Percentiles rank a stretch among this genome's conserved stretches.
These are phyloP conservation scores for Capronia epimyces DNA, from an alignment of 2,329 filamentous ascomycete genomes.

Conservation along the genomic window DNA sequence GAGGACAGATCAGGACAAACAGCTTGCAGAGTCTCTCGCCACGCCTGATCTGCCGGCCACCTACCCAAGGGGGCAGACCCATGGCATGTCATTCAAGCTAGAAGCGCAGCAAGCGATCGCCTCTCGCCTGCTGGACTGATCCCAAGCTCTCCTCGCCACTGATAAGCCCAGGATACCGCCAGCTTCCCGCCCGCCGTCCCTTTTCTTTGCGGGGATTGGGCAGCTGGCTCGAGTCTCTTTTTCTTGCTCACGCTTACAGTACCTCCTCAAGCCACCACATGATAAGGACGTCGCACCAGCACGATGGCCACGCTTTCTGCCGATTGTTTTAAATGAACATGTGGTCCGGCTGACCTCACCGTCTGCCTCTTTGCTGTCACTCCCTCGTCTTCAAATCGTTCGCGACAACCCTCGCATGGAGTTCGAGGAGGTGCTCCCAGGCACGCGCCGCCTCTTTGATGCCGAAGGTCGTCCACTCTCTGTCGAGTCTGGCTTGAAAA, in stretches of 20 bases:
- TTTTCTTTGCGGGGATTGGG: constrained; percentile 3
- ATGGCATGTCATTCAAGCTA: too few species aligned
- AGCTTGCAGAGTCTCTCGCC: too few species aligned
- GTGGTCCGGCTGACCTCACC: constrained; percentile 1
- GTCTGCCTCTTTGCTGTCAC: neutral
- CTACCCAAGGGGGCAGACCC: too few species aligned
- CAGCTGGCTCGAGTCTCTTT: neutral
- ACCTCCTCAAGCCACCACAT: neutral
- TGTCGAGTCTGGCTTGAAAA: constrained; percentile 27
- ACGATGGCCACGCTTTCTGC: constrained; percentile 7
- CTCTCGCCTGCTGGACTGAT: neutral
- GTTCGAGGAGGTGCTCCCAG: constrained; percentile 22
- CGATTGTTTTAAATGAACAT: neutral
- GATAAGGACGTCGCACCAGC: constrained; percentile 10
- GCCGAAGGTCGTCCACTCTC: constrained; percentile 23
- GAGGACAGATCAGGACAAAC: too few species aligned
- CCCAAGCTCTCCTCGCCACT: constrained; percentile 4
- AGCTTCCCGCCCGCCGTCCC: neutral
- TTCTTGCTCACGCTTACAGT: neutral
- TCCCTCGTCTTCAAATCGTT: neutral
- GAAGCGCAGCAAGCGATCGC: too few species aligned
- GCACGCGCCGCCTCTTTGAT: constrained; percentile 28
- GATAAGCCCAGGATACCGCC: constrained; percentile 10
- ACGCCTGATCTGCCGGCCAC: too few species aligned
- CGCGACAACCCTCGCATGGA: constrained; percentile 9